Evolutionary conservation across 371 early-diverging fungal genomes (phyloP).

Genomic region (Dichotomocladium elegans): DNA sequence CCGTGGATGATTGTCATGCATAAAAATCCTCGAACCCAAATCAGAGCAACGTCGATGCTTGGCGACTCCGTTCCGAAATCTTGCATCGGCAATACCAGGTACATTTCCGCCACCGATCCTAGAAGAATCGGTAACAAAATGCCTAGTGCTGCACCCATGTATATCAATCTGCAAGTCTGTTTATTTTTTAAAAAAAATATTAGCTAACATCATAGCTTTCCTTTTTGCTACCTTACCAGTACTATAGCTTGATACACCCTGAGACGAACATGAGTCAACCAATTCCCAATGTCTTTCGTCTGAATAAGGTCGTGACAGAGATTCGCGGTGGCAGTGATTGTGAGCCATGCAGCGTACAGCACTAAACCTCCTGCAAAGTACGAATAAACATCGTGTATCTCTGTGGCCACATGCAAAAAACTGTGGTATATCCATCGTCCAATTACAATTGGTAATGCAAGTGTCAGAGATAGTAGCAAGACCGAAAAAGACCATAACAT

Average conservation of each 20-base stretch:
- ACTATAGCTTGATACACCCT: background rate
- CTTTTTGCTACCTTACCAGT: background rate
- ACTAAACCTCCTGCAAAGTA: conserved; percentile 23
- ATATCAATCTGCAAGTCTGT: background rate
- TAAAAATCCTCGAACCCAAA: conserved; percentile 18
- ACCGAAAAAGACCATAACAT: conserved; percentile 51
- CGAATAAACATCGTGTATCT: conserved; percentile 60
- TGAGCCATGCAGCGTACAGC: background rate
- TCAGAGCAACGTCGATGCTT: conserved; percentile 28
- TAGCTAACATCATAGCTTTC: background rate
- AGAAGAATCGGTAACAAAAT: conserved; percentile 40
- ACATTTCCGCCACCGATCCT: conserved; percentile 48
- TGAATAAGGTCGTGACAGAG: background rate
- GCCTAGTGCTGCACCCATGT: conserved; percentile 20
- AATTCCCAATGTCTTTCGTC: background rate
- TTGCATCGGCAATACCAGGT: conserved; percentile 41
- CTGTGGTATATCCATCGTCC: conserved; percentile 41
- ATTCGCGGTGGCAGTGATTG: background rate
- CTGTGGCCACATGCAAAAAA: conserved; percentile 8
- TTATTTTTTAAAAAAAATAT: background rate
- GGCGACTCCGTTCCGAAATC: conserved; percentile 15
- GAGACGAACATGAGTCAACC: background rate
- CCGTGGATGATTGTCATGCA: conserved; percentile 18
- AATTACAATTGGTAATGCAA: conserved; percentile 38
- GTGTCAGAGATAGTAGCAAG: conserved; percentile 27